These are phyloP conservation scores for Vitis amurensis DNA, from an alignment of 164 flowering plant species.

Conservation along the genomic window DNA sequence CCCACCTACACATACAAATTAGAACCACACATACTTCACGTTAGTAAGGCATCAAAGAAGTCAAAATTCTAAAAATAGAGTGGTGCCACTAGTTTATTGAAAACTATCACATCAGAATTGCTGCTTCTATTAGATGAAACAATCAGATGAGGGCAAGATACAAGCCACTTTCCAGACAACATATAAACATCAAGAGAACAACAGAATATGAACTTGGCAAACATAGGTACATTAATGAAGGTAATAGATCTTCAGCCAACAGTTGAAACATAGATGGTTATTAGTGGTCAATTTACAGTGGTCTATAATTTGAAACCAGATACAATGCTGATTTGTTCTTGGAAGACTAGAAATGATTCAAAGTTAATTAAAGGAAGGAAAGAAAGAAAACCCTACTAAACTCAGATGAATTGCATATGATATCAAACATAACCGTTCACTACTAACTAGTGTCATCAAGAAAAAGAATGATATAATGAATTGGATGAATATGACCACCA, in stretches of 20 bases:
- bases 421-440: too few relatives aligned
- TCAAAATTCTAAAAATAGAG: neutral
- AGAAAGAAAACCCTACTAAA: too few relatives aligned
- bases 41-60: too few relatives aligned
- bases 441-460: too few relatives aligned
- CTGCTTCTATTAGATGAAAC: neutral
- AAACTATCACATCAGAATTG: neutral
- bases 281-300: too few relatives aligned
- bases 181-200: neutral
- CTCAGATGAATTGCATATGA: neutral
- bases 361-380: too few relatives aligned
- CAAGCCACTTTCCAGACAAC: neutral
- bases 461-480: too few relatives aligned
- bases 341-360: too few relatives aligned
- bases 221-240: neutral
- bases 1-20: slow-evolving; percentile 37
- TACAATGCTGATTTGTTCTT: too few relatives aligned
- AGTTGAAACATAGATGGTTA: too few relatives aligned
- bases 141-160: neutral
- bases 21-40: slow-evolving; percentile 4
- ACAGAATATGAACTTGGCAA: neutral
- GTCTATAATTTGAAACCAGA: too few relatives aligned
- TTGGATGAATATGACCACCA: neutral
- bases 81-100: neutral
- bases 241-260: too few relatives aligned